Base-by-base conservation (phyloP, 306 rosid genomes). In the Datisca glomerata region DNA sequence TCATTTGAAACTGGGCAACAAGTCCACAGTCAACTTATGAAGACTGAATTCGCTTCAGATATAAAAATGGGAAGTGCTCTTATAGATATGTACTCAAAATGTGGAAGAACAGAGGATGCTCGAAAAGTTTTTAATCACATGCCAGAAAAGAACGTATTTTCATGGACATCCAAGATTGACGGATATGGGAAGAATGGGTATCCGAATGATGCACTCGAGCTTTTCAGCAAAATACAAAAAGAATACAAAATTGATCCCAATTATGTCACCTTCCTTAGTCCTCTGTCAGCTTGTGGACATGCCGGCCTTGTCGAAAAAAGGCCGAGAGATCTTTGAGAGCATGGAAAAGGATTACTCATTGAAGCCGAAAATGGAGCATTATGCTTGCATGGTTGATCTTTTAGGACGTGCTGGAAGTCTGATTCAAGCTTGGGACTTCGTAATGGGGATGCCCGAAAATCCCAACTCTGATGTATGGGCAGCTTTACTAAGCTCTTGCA, bases 81-180 rank as follows among this genome's bases (percentile, higher is more conserved):
- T 27, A 47, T 79, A 36, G 94, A 87, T 55, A 74, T 79, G 97
- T 76, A 76, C 69, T 70, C 83, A 14, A 87, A 87, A 48, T 87
- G 94, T 40, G 93, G 94, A 58, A 72, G 60, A 69, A 67, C 66
- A 34, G 64, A 25, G 11, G 96, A 79, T 4, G 93, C 85, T 23
- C 61, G 46, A 47, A 70, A 47, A 44, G 73, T 87, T 57, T 87
- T 87, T 17, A 61, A 79, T 53, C 62, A 65, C 56, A 87, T 87
- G 94, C 63, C 29, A 22, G 45, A 43, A 47, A 83, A 65, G 57
- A 87, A 87, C 53, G 89, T 87, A 7, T 83, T 79, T 67, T 76
- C 97, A 1, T 87, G 94, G 97, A 83, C 93, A 25, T 87, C 97
- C 39, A 76, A 76, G 94, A 76, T 87, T 19, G 97, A 87, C 63